These are phyloP conservation scores for Puccinia triticina DNA, from an alignment of 1,284 basidiomycete genomes.

Conservation along the genomic window DNA sequence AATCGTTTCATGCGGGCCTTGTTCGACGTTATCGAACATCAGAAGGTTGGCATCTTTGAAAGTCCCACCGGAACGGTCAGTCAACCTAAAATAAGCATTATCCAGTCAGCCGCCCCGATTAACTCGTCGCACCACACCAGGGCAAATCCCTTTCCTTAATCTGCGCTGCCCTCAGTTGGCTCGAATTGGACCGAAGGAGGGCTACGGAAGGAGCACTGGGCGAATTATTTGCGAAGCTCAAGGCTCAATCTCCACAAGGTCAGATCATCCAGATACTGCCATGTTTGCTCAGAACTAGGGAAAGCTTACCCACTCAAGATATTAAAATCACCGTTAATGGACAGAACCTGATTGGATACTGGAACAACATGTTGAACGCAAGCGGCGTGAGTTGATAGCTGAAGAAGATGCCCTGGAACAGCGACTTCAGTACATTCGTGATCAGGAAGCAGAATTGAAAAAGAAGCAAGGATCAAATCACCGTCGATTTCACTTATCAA, in stretches of 20 bases:
- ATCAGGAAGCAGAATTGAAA: slow-evolving; percentile 34
- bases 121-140: slow-evolving; percentile 44
- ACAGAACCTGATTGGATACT: slow-evolving; percentile 62
- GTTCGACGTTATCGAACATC: slow-evolving; percentile 75
- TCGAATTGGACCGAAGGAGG: slow-evolving; percentile 57
- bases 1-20: slow-evolving; percentile 83
- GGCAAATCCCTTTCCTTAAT: slow-evolving; percentile 63
- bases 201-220: slow-evolving; percentile 51
- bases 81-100: slow-evolving; percentile 64
- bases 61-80: slow-evolving; percentile 63
- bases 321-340: slow-evolving; percentile 15
- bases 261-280: neutral
- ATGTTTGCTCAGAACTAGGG: neutral
- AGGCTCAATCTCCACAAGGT: slow-evolving; percentile 37
- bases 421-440: slow-evolving; percentile 55
- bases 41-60: slow-evolving; percentile 72
- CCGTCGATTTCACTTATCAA: neutral
- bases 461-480: slow-evolving; percentile 52
- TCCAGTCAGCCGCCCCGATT: slow-evolving; percentile 3
- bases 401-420: slow-evolving; percentile 59
- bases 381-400: slow-evolving; percentile 55
- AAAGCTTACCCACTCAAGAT: slow-evolving; percentile 12
- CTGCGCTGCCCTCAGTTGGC: slow-evolving; percentile 61
- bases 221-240: slow-evolving; percentile 52
- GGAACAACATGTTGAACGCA: slow-evolving; percentile 59